These are phyloP conservation scores for Mycena venus DNA, from an alignment of 768 basidiomycete species.

Conservation along the genomic window DNA sequence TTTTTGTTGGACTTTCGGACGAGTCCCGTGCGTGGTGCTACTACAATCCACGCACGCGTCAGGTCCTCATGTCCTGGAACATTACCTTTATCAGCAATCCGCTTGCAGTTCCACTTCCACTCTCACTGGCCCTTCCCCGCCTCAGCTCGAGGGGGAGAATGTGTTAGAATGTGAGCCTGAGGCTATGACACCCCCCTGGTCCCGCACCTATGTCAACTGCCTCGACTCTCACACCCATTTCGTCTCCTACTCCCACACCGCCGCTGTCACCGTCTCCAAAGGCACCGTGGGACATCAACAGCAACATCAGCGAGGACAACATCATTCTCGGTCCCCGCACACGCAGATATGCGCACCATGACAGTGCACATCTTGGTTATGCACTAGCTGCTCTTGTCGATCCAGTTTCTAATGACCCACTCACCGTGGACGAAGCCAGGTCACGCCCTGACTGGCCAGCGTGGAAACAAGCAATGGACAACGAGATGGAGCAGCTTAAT, in stretches of 20 bases:
- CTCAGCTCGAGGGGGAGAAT: conserved; percentile 16
- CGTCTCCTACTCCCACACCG: not conserved
- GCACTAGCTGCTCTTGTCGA: not conserved
- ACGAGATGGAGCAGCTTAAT: conserved; percentile 20
- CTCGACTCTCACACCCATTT: not conserved
- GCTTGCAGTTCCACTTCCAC: not conserved
- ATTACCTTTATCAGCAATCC: not conserved
- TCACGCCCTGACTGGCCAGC: conserved; percentile 27
- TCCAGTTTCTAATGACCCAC: not conserved
- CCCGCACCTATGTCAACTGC: not conserved
- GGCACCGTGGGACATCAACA: not conserved
- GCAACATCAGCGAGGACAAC: not conserved
- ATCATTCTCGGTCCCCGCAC: not conserved
- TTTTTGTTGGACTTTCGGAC: conserved; percentile 30
- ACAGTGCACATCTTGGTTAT: not conserved
- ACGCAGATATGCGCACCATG: not conserved
- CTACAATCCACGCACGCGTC: not conserved
- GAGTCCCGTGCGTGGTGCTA: conserved; percentile 21
- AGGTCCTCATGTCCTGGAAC: not conserved
- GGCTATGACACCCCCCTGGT: not conserved
- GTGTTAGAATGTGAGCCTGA: not conserved
- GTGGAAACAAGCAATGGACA: conserved; percentile 29
- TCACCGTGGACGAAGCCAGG: conserved; percentile 28
- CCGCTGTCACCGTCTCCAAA: not conserved
- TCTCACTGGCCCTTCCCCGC: not conserved